These are phyloP conservation scores for Echeveria elegans DNA, from an alignment of 164 flowering plant genomes.

Conservation along the genomic window DNA sequence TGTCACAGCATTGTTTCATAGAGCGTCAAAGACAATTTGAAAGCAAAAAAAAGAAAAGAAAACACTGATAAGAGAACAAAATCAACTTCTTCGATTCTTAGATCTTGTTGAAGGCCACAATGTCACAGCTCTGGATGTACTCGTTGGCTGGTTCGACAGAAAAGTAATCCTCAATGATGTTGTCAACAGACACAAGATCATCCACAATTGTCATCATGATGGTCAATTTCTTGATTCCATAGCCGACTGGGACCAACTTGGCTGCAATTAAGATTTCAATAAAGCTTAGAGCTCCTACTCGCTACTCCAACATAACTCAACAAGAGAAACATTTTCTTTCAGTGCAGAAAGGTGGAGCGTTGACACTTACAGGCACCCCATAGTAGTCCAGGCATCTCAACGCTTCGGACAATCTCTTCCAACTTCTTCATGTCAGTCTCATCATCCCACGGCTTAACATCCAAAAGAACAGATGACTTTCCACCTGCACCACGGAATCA, in stretches of 20 bases:
- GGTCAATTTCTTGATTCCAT: conserved; percentile 85
- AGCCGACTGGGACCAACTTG: conserved; percentile 80
- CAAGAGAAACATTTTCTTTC: neutral
- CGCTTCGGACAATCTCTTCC: conserved; percentile 73
- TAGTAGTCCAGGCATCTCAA: conserved; percentile 68
- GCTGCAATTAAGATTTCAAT: conserved; percentile 29
- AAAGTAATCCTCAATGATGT: conserved; percentile 67
- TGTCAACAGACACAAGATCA: conserved; percentile 88
- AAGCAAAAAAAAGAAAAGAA: too few relatives aligned
- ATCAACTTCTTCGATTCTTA: neutral
- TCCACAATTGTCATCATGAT: conserved; percentile 90
- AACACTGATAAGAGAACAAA: too few relatives aligned
- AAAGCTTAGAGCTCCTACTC: neutral
- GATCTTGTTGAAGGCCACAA: conserved; percentile 93
- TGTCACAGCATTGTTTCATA: too few relatives aligned
- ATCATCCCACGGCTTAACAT: conserved; percentile 99
- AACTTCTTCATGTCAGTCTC: conserved; percentile 97
- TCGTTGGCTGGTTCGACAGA: conserved; percentile 69
- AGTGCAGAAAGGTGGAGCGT: neutral
- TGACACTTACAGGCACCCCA: conserved; percentile 65
- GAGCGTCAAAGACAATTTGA: too few relatives aligned
- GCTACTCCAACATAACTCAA: neutral
- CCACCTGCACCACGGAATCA: conserved; percentile 30
- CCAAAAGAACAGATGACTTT: conserved; percentile 87
- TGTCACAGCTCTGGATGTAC: conserved; percentile 85